Percentiles rank a stretch among this genome's conserved stretches.
Conservation (phyloP, 805 yeast species). For the Metschnikowia hibisci region DNA sequence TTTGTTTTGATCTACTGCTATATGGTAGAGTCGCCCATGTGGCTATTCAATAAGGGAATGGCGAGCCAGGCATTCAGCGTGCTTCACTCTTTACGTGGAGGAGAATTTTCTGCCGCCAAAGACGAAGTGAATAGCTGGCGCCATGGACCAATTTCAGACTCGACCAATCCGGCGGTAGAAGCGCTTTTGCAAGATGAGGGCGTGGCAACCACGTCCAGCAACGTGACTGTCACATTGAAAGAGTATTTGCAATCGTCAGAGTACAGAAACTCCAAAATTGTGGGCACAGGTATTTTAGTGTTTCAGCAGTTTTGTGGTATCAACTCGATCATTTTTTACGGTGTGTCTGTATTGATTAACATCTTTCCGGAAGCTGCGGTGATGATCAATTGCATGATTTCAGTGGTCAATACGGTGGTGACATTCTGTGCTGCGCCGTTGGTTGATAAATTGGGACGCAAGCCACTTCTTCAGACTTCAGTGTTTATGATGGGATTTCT, state of each 20-base stretch:
- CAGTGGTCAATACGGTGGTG: conserved; percentile 67
- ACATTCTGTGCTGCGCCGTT: conserved; percentile 72
- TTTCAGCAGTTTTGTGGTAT: conserved; percentile 94
- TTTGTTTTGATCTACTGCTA: conserved; percentile 36
- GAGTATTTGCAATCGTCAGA: conserved; percentile 48
- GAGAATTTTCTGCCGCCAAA: conserved; percentile 31
- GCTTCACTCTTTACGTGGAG: conserved; percentile 38
- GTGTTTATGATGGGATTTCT: conserved; percentile 64
- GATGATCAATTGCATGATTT: conserved; percentile 68
- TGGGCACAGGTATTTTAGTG: conserved; percentile 67
- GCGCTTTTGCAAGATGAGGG: conserved; percentile 22
- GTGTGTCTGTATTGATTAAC: conserved; percentile 75
- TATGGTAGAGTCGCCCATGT: conserved; percentile 77
- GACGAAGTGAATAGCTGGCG: conserved; percentile 39
- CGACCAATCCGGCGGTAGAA: conserved; percentile 8
- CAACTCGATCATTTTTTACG: conserved; percentile 89
- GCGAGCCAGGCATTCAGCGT: conserved; percentile 38
- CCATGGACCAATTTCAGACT: background rate
- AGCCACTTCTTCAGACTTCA: conserved; percentile 64
- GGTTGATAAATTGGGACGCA: conserved; percentile 75
- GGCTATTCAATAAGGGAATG: conserved; percentile 57
- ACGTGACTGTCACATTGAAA: conserved; percentile 22
- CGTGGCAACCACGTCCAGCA: background rate
- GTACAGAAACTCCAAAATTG: conserved; percentile 56
- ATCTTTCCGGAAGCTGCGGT: conserved; percentile 71